phyloP scores from a whole-genome alignment of 2,329 filamentous ascomycete species.

The Colletotrichum tropicale region DNA sequence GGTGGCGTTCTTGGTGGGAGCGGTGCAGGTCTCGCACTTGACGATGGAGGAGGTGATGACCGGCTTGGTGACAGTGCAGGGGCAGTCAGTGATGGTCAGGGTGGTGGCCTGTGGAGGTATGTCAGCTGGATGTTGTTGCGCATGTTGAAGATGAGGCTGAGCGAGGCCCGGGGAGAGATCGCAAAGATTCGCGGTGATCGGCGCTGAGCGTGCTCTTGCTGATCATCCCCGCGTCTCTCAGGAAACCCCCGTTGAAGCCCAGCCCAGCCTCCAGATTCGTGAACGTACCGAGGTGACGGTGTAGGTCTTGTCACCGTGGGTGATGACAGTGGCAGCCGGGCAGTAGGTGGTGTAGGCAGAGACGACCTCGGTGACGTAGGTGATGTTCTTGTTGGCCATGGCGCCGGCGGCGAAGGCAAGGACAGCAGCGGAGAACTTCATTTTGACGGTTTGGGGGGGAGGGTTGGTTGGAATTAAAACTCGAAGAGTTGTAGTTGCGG shows the following conservation, averaged over 20 bases:
- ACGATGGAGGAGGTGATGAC: slow-evolving; percentile 57
- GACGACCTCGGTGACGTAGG: slow-evolving; percentile 70
- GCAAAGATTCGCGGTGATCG: neutral
- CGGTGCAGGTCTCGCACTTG: slow-evolving; percentile 54
- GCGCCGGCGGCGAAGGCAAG: slow-evolving; percentile 57
- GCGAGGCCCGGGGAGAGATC: neutral
- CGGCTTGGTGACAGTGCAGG: slow-evolving; percentile 70
- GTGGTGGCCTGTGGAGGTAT: slow-evolving; percentile 58
- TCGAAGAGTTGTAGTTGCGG: slow-evolving; percentile 34
- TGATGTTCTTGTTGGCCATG: slow-evolving; percentile 47
- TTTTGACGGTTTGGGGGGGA: slow-evolving; percentile 60
- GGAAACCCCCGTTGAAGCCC: slow-evolving; percentile 21
- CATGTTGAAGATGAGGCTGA: neutral
- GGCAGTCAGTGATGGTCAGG: slow-evolving; percentile 74
- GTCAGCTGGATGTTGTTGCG: slow-evolving; percentile 30
- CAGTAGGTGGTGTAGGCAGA: slow-evolving; percentile 74
- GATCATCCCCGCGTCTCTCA: neutral
- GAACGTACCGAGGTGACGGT: slow-evolving; percentile 55
- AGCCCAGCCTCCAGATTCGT: neutral
- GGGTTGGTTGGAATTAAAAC: slow-evolving; percentile 27
- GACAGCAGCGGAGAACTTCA: slow-evolving; percentile 66
- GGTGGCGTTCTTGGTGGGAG: slow-evolving; percentile 24
- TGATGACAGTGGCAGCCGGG: slow-evolving; percentile 68
- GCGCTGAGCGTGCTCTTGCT: neutral
- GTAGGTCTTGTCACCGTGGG: slow-evolving; percentile 70